phyloP scores from a whole-genome alignment of 139 green algal genomes.

The Picochlorum sp. region DNA sequence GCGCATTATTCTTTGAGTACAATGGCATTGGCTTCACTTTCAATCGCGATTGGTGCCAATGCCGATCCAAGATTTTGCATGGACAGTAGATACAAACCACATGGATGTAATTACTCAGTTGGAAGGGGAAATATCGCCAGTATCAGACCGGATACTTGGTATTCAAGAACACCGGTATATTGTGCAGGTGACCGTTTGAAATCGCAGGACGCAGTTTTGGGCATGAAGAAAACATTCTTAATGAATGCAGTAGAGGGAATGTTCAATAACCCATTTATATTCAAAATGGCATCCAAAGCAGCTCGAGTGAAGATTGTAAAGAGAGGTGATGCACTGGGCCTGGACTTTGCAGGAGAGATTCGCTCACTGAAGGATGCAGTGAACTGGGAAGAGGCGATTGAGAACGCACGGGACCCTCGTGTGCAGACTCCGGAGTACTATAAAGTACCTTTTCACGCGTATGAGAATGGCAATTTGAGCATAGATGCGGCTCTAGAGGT shows the following conservation, averaged over 20 bases:
- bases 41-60: background rate
- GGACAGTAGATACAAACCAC: background rate
- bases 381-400: constrained; percentile 47
- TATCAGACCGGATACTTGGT: background rate
- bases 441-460: constrained; percentile 65
- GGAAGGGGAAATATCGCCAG: background rate
- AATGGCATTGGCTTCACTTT: background rate
- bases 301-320: constrained; percentile 62
- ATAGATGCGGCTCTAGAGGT: constrained; percentile 60
- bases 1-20: background rate
- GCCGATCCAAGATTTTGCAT: background rate
- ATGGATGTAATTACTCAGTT: background rate
- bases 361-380: constrained; percentile 32
- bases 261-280: constrained; percentile 63
- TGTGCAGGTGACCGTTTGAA: background rate
- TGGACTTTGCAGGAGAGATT: constrained; percentile 56
- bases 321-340: constrained; percentile 50
- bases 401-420: constrained; percentile 22
- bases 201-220: background rate
- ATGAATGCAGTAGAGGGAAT: constrained; percentile 47
- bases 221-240: constrained; percentile 26
- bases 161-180: background rate
- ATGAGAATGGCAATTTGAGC: constrained; percentile 56
- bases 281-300: constrained; percentile 37
- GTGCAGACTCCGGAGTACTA: constrained; percentile 60